phyloP scores from a whole-genome alignment of 352 stramenopile genomes.

The Phytophthora melonis region DNA sequence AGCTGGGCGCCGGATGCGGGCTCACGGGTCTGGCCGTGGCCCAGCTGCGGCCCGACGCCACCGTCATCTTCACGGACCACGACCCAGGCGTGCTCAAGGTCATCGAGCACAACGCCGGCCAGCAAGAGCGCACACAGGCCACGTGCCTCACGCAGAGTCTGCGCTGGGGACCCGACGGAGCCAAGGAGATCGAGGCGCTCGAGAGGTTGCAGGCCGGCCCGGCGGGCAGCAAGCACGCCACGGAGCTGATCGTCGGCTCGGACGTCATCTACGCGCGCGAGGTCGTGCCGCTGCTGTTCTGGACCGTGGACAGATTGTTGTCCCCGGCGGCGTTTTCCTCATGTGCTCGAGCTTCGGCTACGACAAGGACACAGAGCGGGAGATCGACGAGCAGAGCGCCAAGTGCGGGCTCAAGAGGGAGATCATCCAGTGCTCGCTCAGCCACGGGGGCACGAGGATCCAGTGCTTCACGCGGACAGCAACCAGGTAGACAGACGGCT shows the following conservation, averaged over 20 bases:
- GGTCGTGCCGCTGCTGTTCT: conserved; percentile 78
- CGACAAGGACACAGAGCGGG: conserved; percentile 72
- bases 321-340: conserved; percentile 50
- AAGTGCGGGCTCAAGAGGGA: conserved; percentile 58
- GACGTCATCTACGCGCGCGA: conserved; percentile 83
- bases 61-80: conserved; percentile 84
- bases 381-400: conserved; percentile 69
- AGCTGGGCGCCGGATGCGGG: conserved; percentile 74
- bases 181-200: conserved; percentile 61
- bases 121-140: conserved; percentile 64
- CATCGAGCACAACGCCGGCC: conserved; percentile 75
- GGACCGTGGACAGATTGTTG: conserved; percentile 75
- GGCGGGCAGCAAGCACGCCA: conserved; percentile 16
- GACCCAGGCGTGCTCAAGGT: conserved; percentile 85
- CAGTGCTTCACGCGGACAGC: conserved; percentile 61
- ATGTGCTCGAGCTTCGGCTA: conserved; percentile 85
- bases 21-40: conserved; percentile 72
- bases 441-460: conserved; percentile 56
- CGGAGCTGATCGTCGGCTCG: conserved; percentile 74
- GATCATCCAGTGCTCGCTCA: conserved; percentile 57
- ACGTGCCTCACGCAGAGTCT: conserved; percentile 69
- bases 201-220: conserved; percentile 39
- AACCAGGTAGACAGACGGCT: conserved; percentile 26
- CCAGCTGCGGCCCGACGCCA: conserved; percentile 64
- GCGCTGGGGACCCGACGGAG: conserved; percentile 70